Percentiles rank a stretch among this genome's conserved stretches.
These are phyloP conservation scores for Tylopilus felleus DNA, from an alignment of 768 basidiomycete genomes.

Conservation along the genomic window DNA sequence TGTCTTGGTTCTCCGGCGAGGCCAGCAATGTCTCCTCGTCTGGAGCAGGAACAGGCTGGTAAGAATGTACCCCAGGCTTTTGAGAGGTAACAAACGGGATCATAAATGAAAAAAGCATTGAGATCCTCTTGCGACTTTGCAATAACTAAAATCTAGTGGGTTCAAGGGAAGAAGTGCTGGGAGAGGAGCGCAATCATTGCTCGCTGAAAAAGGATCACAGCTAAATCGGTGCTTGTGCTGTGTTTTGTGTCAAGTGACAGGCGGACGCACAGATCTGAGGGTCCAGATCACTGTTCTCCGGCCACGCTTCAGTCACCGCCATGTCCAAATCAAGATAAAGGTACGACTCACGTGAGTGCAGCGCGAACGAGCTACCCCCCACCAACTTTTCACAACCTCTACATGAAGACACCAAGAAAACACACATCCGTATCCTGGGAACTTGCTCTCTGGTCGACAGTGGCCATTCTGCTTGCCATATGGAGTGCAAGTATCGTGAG, in stretches of 20 bases:
- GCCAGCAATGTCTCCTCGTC: slow-evolving; percentile 17
- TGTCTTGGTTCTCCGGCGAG: neutral
- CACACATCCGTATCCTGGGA: slow-evolving; percentile 8
- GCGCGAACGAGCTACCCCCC: neutral
- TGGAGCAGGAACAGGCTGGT: slow-evolving; percentile 9
- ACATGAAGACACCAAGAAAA: slow-evolving; percentile 14
- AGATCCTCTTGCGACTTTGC: neutral
- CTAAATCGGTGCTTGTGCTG: slow-evolving; percentile 10
- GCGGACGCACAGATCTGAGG: neutral
- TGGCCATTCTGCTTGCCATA: slow-evolving; percentile 17
- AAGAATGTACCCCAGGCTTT: slow-evolving; percentile 5
- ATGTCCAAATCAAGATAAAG: slow-evolving; percentile 4
- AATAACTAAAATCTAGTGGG: neutral
- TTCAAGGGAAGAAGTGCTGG: neutral
- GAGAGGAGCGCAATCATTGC: neutral
- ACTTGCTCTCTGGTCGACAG: slow-evolving; percentile 22
- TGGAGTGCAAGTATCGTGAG: slow-evolving; percentile 17
- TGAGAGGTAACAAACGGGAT: neutral
- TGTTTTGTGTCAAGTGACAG: neutral
- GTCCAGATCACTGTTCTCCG: neutral
- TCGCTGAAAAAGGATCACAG: neutral
- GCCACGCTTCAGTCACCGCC: neutral
- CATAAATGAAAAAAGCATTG: slow-evolving; percentile 7
- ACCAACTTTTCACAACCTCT: neutral
- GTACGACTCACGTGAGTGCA: neutral